Base-by-base conservation (phyloP, 768 basidiomycete genomes). In the Pleurotus platypus region DNA sequence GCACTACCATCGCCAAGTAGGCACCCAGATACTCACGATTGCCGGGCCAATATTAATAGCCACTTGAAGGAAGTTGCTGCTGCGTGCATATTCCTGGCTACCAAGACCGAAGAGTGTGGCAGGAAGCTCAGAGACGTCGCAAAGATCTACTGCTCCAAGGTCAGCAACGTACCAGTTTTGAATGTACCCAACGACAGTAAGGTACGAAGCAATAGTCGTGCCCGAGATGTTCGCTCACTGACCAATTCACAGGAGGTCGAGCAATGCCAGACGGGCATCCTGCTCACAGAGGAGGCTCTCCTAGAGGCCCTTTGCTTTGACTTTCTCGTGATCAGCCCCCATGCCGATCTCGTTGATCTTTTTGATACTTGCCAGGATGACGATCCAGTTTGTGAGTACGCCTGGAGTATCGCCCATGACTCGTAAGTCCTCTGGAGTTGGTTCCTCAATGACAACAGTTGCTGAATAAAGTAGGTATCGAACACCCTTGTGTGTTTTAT, bases 21-120 rank as follows among this genome's bases (percentile, higher is more conserved):
- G 76, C 58, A 45, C n/a, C 60, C 58, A n/a, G 54, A 35, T 47
- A 54, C 20, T 60, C 57, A 40, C 56, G 46, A 60, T 57, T 60
- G 38, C 48, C 50, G 54, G 55, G 42, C 58, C 37, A 11, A 39
- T n/a, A 16, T n/a, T 37, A 60, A 26, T 56, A 60, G 48, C 51
- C 48, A 26, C 38, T 58, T 49, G 56, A 60, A 94, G 92, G 86
- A 91, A 62, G 86, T 92, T 42, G 91, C 92, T 26, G 91, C 89
- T 11, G 79, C 92, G 3, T 93, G 90, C 68, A 84, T 94, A 59
- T 94, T 94, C 65, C 79, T 94, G 57, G 89, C 92, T 0, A 92
- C 92, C n/a, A 94, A 94, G 69, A 93, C 90, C 1, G 92, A 94
- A 68, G 92, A 94, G 70, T 92, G 89, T 62, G 89, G 89, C 35